Evolutionary conservation across 179 eudicot genomes (phyloP).

Genomic region (Corrigiola litoralis): DNA sequence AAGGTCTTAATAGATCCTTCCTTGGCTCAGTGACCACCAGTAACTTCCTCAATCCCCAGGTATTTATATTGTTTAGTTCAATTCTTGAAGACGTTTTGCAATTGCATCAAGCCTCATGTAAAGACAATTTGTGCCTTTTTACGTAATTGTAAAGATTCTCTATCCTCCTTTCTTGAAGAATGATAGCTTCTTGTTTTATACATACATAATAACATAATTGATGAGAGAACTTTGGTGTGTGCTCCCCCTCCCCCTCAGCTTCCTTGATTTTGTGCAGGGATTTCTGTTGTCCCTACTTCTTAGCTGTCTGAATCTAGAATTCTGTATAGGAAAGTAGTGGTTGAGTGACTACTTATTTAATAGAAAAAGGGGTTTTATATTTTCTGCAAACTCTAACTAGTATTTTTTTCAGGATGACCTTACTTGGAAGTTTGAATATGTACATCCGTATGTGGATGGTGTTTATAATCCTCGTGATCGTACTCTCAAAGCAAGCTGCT

Average conservation of each 20-base stretch:
- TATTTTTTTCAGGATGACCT: constrained; percentile 74
- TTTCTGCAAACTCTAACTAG: not conserved
- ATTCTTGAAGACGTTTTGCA: not conserved
- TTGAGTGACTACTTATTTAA: no score
- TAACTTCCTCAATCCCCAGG: constrained; percentile 96
- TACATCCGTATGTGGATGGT: constrained; percentile 91
- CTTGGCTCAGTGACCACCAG: constrained; percentile 92
- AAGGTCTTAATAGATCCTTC: constrained; percentile 85
- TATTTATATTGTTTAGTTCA: constrained; percentile 10
- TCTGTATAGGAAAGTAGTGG: no score
- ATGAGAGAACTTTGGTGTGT: no score
- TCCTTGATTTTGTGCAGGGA: no score
- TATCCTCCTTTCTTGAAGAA: no score
- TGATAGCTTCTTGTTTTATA: no score
- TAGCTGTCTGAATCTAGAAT: no score
- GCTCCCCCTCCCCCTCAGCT: no score
- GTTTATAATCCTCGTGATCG: constrained; percentile 72
- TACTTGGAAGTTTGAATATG: constrained; percentile 87
- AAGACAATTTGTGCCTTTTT: not conserved
- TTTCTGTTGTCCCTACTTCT: no score
- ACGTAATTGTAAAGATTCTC: no score
- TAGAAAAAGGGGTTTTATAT: no score
- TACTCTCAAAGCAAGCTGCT: constrained; percentile 63
- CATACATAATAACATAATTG: no score
- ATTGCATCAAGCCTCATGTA: not conserved